These are phyloP conservation scores for Begonia masoniana DNA, from an alignment of 306 rosid genomes.

Conservation along the genomic window DNA sequence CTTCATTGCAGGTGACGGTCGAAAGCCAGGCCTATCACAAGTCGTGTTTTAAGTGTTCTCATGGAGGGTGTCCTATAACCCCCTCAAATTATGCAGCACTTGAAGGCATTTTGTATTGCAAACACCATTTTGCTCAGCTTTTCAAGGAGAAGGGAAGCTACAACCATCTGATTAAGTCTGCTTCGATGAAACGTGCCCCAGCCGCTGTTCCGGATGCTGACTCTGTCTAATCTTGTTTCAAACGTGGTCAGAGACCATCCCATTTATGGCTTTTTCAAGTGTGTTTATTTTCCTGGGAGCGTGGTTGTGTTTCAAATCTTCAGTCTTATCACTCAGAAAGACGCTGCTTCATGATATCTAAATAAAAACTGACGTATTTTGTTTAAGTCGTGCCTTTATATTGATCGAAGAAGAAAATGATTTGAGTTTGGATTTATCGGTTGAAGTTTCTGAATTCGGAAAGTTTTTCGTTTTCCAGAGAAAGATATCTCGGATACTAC, in stretches of 20 bases:
- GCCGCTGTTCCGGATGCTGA: slow-evolving; percentile 7
- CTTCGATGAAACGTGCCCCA: slow-evolving; percentile 10
- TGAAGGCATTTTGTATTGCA: slow-evolving; percentile 90
- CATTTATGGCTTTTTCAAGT: neutral
- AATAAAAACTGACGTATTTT: no score
- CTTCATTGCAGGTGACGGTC: slow-evolving; percentile 61
- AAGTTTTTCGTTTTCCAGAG: no score
- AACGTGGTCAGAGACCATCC: neutral
- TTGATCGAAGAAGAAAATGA: no score
- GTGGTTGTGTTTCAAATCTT: no score
- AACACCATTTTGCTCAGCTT: slow-evolving; percentile 91
- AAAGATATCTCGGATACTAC: no score
- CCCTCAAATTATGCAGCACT: slow-evolving; percentile 93
- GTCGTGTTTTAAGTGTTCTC: slow-evolving; percentile 90
- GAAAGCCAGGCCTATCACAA: slow-evolving; percentile 82
- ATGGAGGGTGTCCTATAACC: slow-evolving; percentile 80
- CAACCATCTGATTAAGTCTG: slow-evolving; percentile 12
- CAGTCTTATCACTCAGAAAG: no score
- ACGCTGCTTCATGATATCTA: no score
- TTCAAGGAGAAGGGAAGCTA: slow-evolving; percentile 67
- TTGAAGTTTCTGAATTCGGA: no score
- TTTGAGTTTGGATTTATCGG: no score
- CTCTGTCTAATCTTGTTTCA: neutral
- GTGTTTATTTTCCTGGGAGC: neutral
- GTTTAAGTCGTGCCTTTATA: no score